Percentiles rank a stretch among this genome's conserved stretches.
Evolutionary conservation across 805 yeast species (phyloP).

Genomic region (Candida dendrica): DNA sequence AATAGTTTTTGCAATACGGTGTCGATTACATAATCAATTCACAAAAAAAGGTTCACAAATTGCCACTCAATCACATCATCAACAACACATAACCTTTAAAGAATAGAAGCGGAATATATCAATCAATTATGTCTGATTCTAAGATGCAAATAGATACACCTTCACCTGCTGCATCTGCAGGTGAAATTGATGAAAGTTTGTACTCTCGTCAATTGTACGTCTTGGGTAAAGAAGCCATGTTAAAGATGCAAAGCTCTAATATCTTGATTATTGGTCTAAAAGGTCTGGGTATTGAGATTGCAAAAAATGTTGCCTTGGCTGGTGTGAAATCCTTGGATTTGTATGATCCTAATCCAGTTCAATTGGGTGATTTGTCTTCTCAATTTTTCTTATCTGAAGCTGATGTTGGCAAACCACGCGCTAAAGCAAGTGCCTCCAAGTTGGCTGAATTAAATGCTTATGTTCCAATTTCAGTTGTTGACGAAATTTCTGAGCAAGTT

Average conservation of each 20-base stretch:
- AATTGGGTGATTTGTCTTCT: slow-evolving; percentile 69
- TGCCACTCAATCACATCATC: neutral
- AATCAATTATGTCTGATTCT: slow-evolving; percentile 20
- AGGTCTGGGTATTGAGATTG: slow-evolving; percentile 94
- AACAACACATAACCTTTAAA: neutral
- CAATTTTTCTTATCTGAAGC: slow-evolving; percentile 73
- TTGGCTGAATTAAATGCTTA: slow-evolving; percentile 82
- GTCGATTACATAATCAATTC: no score
- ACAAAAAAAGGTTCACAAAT: neutral
- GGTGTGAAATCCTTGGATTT: slow-evolving; percentile 90
- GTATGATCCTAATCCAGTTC: slow-evolving; percentile 71
- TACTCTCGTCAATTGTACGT: slow-evolving; percentile 97
- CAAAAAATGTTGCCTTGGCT: slow-evolving; percentile 92
- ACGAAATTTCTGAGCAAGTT: slow-evolving; percentile 44
- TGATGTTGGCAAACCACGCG: slow-evolving; percentile 79
- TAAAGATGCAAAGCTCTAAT: slow-evolving; percentile 88
- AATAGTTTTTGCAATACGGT: neutral
- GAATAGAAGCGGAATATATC: neutral
- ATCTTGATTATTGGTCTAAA: slow-evolving; percentile 86
- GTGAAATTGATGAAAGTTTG: slow-evolving; percentile 81
- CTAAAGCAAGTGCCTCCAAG: slow-evolving; percentile 55
- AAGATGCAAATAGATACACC: slow-evolving; percentile 38
- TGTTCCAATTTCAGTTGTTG: slow-evolving; percentile 73
- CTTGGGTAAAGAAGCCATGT: slow-evolving; percentile 96
- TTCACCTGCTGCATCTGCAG: slow-evolving; percentile 11